Percentiles rank a stretch among this genome's conserved stretches.
phyloP scores from a whole-genome alignment of 164 flowering plant genomes.

The Stephania japonica region DNA sequence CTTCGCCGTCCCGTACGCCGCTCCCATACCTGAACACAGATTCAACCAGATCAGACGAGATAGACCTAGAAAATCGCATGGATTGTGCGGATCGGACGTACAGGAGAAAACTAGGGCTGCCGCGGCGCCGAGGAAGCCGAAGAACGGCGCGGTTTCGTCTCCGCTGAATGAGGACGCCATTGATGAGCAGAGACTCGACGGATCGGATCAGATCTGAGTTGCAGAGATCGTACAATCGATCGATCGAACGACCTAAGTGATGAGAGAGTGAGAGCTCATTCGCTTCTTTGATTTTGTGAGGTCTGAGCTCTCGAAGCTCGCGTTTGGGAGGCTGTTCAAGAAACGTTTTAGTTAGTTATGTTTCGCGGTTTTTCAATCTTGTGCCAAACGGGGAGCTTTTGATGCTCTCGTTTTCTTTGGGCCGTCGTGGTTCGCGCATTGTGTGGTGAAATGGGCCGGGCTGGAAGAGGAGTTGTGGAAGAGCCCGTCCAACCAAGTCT shows the following conservation, averaged over 20 bases:
- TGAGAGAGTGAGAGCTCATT: too few relatives aligned
- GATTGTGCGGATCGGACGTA: conserved; percentile 13
- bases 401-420: not conserved
- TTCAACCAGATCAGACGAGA: not conserved
- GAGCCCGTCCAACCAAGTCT: too few relatives aligned
- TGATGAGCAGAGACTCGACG: conserved; percentile 13
- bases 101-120: conserved; percentile 81
- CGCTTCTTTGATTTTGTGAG: too few relatives aligned
- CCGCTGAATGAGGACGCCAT: conserved; percentile 66
- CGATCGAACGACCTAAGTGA: not conserved
- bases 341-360: too few relatives aligned
- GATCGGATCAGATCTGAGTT: conserved; percentile 24
- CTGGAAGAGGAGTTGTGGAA: not conserved
- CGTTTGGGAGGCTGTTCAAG: too few relatives aligned
- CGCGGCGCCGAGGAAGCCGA: conserved; percentile 83
- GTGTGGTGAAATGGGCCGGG: not conserved
- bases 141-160: conserved; percentile 86
- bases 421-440: not conserved
- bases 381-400: too few relatives aligned
- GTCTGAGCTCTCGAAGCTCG: too few relatives aligned
- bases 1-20: conserved; percentile 90
- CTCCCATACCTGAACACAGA: conserved; percentile 69
- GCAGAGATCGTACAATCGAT: too few relatives aligned
- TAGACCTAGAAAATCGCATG: not conserved
- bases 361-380: too few relatives aligned